Percentiles rank a stretch among this genome's conserved stretches.
phyloP scores from a whole-genome alignment of 1,284 basidiomycete species.

The Trichosporon sp. region DNA sequence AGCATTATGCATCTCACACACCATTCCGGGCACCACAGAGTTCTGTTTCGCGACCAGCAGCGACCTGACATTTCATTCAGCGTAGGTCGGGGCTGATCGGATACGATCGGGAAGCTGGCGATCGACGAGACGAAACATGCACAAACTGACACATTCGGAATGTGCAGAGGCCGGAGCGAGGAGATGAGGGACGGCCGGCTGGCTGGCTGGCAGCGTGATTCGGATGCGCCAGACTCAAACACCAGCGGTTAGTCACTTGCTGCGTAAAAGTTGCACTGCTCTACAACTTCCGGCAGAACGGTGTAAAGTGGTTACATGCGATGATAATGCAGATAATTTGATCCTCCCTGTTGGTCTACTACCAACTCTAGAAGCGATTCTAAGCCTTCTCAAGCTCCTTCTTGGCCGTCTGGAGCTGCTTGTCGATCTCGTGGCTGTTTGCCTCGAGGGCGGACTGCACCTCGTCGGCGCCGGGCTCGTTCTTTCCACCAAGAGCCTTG shows the following conservation, averaged over 20 bases:
- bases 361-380: too few species aligned
- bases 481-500: slow-evolving; percentile 39
- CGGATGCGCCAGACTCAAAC: background rate
- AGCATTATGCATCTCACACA: slow-evolving; percentile 1
- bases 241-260: background rate
- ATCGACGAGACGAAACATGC: background rate
- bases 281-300: background rate
- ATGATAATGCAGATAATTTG: background rate
- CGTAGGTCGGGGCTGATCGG: too few species aligned
- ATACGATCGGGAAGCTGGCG: background rate
- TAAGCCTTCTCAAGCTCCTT: slow-evolving; percentile 45
- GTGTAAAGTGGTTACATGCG: background rate
- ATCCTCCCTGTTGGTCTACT: background rate
- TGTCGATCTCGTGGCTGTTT: slow-evolving; percentile 35
- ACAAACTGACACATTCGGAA: background rate
- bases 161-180: background rate
- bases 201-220: background rate
- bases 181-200: background rate
- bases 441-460: slow-evolving; percentile 42
- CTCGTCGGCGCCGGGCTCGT: slow-evolving; percentile 34
- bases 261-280: background rate
- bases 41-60: too few species aligned
- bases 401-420: slow-evolving; percentile 35
- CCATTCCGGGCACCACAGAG: background rate
- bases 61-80: too few species aligned